These are phyloP conservation scores for Citrus mangshanensis DNA, from an alignment of 345 rosid species.

Conservation along the genomic window DNA sequence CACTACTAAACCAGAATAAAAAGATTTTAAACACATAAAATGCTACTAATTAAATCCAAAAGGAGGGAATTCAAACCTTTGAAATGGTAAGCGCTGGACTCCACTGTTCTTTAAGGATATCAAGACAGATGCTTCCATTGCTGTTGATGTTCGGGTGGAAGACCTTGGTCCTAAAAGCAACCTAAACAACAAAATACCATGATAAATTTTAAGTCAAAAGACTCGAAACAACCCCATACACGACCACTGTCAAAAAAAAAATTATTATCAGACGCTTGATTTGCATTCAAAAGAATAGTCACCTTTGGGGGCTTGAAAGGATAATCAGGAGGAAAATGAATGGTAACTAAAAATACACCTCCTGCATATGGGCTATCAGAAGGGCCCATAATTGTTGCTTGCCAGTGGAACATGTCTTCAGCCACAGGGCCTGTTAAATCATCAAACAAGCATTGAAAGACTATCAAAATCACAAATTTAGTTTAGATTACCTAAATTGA, in stretches of 20 bases:
- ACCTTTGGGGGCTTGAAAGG: slow-evolving; percentile 46
- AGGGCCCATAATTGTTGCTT: slow-evolving; percentile 43
- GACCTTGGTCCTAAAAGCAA: neutral
- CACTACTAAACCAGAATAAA: neutral
- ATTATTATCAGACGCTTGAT: no score
- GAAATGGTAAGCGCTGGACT: neutral
- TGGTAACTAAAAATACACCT: slow-evolving; percentile 33
- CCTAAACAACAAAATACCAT: neutral
- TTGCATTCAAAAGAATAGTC: neutral
- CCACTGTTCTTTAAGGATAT: neutral
- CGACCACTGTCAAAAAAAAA: no score
- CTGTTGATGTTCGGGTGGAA: neutral
- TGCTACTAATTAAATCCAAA: no score
- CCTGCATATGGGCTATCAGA: slow-evolving; percentile 42
- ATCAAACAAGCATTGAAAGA: neutral
- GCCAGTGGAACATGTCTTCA: slow-evolving; percentile 40
- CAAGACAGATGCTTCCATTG: neutral
- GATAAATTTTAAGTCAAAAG: no score
- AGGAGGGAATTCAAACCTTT: neutral
- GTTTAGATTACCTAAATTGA: neutral
- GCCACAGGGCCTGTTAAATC: slow-evolving; percentile 26
- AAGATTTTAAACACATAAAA: neutral
- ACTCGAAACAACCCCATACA: no score
- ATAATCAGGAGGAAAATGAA: slow-evolving; percentile 41
- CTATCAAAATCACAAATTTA: neutral